A percentile compares a stretch with the other conserved stretches of the same genome.
These are phyloP conservation scores for Antrodiella citrinella DNA, from an alignment of 768 basidiomycete species.

Conservation along the genomic window DNA sequence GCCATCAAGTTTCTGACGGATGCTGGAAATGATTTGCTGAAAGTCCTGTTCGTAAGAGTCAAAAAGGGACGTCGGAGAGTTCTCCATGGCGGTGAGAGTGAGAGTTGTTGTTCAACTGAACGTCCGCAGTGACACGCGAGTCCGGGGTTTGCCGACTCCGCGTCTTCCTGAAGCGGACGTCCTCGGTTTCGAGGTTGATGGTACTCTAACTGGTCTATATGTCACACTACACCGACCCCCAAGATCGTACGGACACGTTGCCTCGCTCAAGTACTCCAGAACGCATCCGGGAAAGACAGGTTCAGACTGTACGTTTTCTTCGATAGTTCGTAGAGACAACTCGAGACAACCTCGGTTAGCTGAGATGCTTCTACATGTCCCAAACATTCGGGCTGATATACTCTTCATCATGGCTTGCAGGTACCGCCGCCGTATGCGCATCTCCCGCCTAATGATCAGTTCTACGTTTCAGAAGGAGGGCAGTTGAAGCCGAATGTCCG, in stretches of 20 bases:
- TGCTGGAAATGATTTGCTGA: conserved; percentile 66
- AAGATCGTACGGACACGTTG: no score
- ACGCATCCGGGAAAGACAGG: conserved; percentile 8
- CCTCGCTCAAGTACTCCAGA: conserved; percentile 9
- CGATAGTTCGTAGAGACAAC: not conserved
- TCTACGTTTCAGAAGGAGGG: conserved; percentile 28
- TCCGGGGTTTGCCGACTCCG: no score
- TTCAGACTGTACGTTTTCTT: conserved; percentile 3
- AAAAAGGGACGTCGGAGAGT: conserved; percentile 77
- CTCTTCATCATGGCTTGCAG: no score
- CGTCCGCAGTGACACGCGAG: no score
- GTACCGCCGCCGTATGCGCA: conserved; percentile 17
- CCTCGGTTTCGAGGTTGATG: no score
- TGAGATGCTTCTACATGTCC: not conserved
- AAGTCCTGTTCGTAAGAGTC: conserved; percentile 93
- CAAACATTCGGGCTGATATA: not conserved
- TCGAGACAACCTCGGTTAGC: not conserved
- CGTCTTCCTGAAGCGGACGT: no score
- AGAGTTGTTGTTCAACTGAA: no score
- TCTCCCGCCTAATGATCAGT: conserved; percentile 17
- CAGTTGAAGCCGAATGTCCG: conserved; percentile 64
- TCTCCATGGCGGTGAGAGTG: conserved; percentile 61
- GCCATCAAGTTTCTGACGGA: conserved; percentile 70
- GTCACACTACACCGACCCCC: no score
- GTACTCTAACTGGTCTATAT: no score